Base-by-base conservation (phyloP, 257 asterid species). In the Rubia yunnanensis region DNA sequence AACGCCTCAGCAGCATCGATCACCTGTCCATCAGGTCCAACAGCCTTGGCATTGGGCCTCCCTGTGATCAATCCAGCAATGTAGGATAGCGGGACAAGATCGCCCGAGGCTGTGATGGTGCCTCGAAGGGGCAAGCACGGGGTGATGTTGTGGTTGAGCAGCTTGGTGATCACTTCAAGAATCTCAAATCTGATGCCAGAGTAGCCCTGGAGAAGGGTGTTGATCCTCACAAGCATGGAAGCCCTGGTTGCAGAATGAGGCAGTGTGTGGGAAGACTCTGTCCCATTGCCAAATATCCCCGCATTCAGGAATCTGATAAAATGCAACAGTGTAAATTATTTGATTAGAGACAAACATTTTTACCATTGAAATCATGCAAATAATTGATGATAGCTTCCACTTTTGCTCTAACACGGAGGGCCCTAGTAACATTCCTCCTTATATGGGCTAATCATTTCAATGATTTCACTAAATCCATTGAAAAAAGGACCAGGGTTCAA, bases 101-200 rank as follows among this genome's bases (percentile, higher is more conserved):
- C 79, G 0, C 79, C 79, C 0, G 79, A 74, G 15, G 79, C 69
- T 1, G 75, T 58, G 72, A 74, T 74, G 30, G 79, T 69, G 17
- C 79, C 79, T 0, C 79, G 75, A 11, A 74, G 75, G 64, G 79
- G 79, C 64, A 74, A 74, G 48, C 75, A 70, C 0, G 79, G 79
- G 72, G 72, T 74, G 65, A 74, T 39, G 53, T 74, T 74, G 30
- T 50, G 22, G 69, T 74, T 74, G 0, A 74, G 79, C n/a, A 74
- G 13, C 71, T 70, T 74, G 39, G 79, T 53, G 3, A 74, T 70
- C 32, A 71, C 75, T 59, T 74, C 79, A 26, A 70, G 56, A 31
- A 74, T 74, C 70, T 74, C 79, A 52, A 69, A 74, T 44, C 79
- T 59, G 18, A 74, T 74, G 68, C 79, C 79, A 0, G 79, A 74